phyloP scores from a whole-genome alignment of 2,329 filamentous ascomycete genomes.

The Akanthomyces uredinophilus region DNA sequence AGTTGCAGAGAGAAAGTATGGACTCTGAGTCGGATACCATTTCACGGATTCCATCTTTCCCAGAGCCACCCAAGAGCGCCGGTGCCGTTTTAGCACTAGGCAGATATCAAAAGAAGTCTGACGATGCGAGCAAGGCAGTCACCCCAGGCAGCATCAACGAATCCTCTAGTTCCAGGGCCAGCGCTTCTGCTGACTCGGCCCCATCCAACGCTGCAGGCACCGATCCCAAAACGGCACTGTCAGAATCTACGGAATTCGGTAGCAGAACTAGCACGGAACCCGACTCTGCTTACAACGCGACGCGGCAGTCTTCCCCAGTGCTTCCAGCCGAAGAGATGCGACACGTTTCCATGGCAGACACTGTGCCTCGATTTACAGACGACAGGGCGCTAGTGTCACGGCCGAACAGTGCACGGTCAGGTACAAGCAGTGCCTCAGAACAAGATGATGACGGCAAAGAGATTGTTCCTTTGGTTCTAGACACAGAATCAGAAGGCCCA shows the following conservation, averaged over 20 bases:
- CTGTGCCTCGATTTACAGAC: background rate
- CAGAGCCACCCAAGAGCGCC: conserved; percentile 40
- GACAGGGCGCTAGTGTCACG: background rate
- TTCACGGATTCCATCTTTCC: conserved; percentile 48
- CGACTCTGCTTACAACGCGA: conserved; percentile 19
- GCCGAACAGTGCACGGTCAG: conserved; percentile 5
- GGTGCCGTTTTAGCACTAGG: conserved; percentile 17
- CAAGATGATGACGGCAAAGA: conserved; percentile 20
- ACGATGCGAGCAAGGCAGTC: background rate
- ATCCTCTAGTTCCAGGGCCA: background rate
- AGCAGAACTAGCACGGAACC: background rate
- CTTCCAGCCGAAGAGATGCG: conserved; percentile 35
- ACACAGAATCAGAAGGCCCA: conserved; percentile 23
- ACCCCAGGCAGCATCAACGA: background rate
- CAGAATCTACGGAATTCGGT: conserved; percentile 5
- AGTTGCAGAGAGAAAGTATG: conserved; percentile 41
- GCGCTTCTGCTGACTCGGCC: conserved; percentile 2
- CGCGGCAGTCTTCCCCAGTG: conserved; percentile 47
- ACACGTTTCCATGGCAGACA: conserved; percentile 7
- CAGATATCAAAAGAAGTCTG: background rate
- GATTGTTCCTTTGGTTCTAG: conserved; percentile 42
- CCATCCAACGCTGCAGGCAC: conserved; percentile 1
- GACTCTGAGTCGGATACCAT: conserved; percentile 40
- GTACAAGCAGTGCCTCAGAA: background rate
- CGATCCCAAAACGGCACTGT: background rate